phyloP scores from a whole-genome alignment of 805 yeast genomes.

The Candida chilensis region DNA sequence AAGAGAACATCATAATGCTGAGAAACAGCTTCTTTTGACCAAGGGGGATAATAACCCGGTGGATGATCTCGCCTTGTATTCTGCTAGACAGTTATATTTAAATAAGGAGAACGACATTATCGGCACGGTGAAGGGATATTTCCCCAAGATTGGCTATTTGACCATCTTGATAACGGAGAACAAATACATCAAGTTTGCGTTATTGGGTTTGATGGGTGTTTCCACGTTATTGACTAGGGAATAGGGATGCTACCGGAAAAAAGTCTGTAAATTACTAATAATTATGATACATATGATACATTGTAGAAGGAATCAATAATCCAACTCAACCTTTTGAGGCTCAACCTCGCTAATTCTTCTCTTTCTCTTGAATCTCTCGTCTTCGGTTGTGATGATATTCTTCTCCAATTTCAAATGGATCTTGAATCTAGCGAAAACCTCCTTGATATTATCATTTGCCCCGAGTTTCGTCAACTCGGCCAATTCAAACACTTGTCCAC shows the following conservation, averaged over 20 bases:
- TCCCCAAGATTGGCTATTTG: constrained; percentile 84
- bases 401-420: constrained; percentile 1
- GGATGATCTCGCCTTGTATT: constrained; percentile 83
- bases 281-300: constrained; percentile 1
- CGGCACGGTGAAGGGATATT: constrained; percentile 88
- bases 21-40: constrained; percentile 69
- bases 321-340: constrained; percentile 13
- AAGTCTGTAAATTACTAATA: background rate
- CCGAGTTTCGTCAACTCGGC: no score
- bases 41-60: constrained; percentile 95
- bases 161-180: constrained; percentile 90
- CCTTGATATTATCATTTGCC: no score
- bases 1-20: constrained; percentile 61
- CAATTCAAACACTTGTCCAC: no score
- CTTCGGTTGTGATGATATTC: constrained; percentile 1
- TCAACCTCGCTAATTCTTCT: constrained; percentile 11
- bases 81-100: constrained; percentile 65
- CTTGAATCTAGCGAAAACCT: no score
- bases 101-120: constrained; percentile 71
- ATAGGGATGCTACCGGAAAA: constrained; percentile 13
- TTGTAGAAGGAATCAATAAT: constrained; percentile 13
- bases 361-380: constrained; percentile 4
- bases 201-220: constrained; percentile 68
- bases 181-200: constrained; percentile 67
- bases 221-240: constrained; percentile 58